Base-by-base conservation (phyloP, 2,329 filamentous ascomycete species). In the Cercospora sp. region DNA sequence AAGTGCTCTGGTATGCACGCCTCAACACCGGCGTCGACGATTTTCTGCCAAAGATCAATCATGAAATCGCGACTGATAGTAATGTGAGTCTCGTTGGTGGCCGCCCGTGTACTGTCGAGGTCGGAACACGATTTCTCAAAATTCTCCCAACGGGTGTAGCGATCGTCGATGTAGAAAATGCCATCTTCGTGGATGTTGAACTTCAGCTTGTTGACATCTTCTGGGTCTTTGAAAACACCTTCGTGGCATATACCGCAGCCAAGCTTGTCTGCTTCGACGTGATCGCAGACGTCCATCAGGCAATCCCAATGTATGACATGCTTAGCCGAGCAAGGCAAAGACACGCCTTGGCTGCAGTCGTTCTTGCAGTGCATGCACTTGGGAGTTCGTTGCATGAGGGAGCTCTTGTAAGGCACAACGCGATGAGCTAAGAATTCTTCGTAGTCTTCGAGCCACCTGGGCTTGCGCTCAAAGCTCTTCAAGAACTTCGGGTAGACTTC, bases 71-170 rank as follows among this genome's bases (percentile, higher is more conserved):
- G 45, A 36, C 45, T 60, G 10, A 68, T 48, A 20, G 48, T 58
- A 30, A 68, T 58, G 18, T 18, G 55, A 10, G 16, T 58, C 7
- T 36, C 20, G 26, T 69, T 63, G 31, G 20, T 31, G 12, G 45
- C 18, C 1, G 63, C 51, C 1, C 23, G 42, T 1, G 28, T 58
- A 9, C 26, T 55, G 48, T 71, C 69, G 51, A 71, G 67, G 48
- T 69, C 67, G n/a, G 69, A 58, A 28, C 63, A 69, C 4, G 65
- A 68, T 13, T 64, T 62, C 31, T 71, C 65, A 51, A 65, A 68
- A 36, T 68, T 71, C 66, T 71, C 69, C 39, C 57, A 70, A 3
- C 55, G n/a, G n/a, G 55, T 70, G 64, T 45, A 70, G n/a, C 64
- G 60, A 18, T 64, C 36, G 6, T 68, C 69, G n/a, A 64, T 45